phyloP scores from a whole-genome alignment of 2,329 filamentous ascomycete species.

The Exserohilum turcica region DNA sequence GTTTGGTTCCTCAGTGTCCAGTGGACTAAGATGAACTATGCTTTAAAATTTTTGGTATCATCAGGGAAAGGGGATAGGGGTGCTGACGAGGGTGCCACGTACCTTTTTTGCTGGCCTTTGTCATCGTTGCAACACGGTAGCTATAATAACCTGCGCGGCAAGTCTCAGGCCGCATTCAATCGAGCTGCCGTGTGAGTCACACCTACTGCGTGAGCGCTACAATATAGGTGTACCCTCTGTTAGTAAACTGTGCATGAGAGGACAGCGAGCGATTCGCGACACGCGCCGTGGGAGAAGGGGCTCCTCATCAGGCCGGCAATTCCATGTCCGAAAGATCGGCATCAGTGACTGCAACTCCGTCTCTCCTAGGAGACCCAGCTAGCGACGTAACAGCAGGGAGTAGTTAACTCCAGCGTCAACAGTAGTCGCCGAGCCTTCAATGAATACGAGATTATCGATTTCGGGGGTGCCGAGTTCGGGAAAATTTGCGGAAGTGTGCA shows the following conservation, averaged over 20 bases:
- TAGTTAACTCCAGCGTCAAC: constrained; percentile 25
- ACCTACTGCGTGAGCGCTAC: constrained; percentile 5
- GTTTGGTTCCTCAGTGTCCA: constrained; percentile 48
- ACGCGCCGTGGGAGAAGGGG: constrained; percentile 3
- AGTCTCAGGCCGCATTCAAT: not conserved
- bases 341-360: constrained; percentile 21
- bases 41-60: constrained; percentile 47
- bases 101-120: constrained; percentile 21
- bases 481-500: constrained; percentile 2
- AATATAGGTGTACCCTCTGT: not conserved
- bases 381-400: constrained; percentile 35
- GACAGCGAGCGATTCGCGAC: constrained; percentile 1
- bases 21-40: constrained; percentile 52
- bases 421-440: constrained; percentile 4
- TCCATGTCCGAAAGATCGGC: constrained; percentile 15
- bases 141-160: not conserved
- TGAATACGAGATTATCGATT: not conserved
- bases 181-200: constrained; percentile 1
- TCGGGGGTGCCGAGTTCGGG: not conserved
- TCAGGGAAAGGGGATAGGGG: constrained; percentile 34
- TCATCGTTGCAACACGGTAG: not conserved
- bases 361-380: constrained; percentile 18
- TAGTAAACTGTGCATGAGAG: constrained; percentile 4
- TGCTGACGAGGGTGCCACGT: constrained; percentile 21
- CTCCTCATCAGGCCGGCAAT: constrained; percentile 8